phyloP scores from a whole-genome alignment of 169 alveolate genomes.

The Perkinsus chesapeaki region DNA sequence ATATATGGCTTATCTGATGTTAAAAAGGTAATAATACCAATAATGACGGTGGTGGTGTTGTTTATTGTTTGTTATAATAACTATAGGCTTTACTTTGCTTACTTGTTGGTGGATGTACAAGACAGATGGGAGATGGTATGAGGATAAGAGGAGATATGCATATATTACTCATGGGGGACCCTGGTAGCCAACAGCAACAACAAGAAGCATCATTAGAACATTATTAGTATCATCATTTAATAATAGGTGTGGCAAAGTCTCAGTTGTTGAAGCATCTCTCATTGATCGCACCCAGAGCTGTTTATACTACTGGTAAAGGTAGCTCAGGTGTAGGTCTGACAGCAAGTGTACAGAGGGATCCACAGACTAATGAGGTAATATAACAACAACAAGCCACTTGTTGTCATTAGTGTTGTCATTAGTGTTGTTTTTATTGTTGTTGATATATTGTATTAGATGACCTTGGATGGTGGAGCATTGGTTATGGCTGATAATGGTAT shows the following conservation, averaged over 20 bases:
- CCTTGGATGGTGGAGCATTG: conserved; percentile 96
- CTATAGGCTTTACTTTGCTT: conserved; percentile 17
- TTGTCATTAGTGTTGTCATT: too few relatives aligned
- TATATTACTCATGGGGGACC: conserved; percentile 89
- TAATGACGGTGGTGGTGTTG: conserved; percentile 61
- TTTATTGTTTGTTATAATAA: conserved; percentile 11
- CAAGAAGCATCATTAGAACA: conserved; percentile 11
- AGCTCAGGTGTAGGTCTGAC: conserved; percentile 95
- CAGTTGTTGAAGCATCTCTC: conserved; percentile 77
- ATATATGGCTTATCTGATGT: conserved; percentile 93
- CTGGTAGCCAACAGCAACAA: conserved; percentile 85
- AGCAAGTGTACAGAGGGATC: conserved; percentile 95
- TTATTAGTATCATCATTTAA: conserved; percentile 35
- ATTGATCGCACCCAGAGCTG: conserved; percentile 76
- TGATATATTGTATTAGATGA: conserved; percentile 46
- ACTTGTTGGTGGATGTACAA: conserved; percentile 82
- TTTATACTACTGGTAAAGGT: conserved; percentile 93
- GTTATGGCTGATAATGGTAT: conserved; percentile 94
- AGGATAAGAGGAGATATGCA: conserved; percentile 97
- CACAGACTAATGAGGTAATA: conserved; percentile 61
- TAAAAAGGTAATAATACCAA: conserved; percentile 81
- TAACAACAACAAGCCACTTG: not conserved
- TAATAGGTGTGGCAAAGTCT: conserved; percentile 86
- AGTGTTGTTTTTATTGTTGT: conserved; percentile 7
- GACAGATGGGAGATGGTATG: conserved; percentile 80